Evolutionary conservation across 2,329 filamentous ascomycete genomes (phyloP), one percentile per base, ranked within the genome.

Genomic region (Aspergillus caelatus): DNA sequence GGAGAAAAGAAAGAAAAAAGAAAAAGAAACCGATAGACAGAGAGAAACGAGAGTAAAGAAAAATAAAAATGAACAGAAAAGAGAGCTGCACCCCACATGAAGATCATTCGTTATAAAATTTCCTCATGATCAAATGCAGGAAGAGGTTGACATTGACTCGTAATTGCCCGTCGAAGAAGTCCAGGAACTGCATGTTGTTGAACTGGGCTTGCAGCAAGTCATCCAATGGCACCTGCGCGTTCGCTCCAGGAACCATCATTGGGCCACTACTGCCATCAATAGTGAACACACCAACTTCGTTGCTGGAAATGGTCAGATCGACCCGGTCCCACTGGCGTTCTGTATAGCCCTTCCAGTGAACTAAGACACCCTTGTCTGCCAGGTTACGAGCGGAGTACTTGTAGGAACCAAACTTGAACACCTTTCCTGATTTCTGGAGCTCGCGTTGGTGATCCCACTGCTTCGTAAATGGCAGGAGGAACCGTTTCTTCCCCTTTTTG

Each of bases 381-480:
- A 99, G 87, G 57, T 91, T 89, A 58, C 93, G 90, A 4, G 93
- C 94, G 60, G 91, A 94, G 82, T 99, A 99, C 82, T 98, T 98
- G 88, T 91, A 99, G 43, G 92, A 96, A 67, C 96, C 95, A 75
- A 99, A 99, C 77, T 97, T 97, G 78, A 96, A 96, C 59, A 96
- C 92, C 57, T 94, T 92, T 32, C 95, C 95, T 9, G 91, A 91
- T 63, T 93, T 91, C 75, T 97, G 93, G 36, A 99, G 89, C 80
- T 99, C 95, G 68, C 93, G 90, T 81, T 98, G 93, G 80, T 99
- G 95, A 79, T 97, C 96, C 87, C 97, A 99, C 79, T 99, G 95
- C 75, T 96, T 96, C 28, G 94, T 97, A 78, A 99, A 99, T 16
- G 95, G 95, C 77, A 99, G 86, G 61, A 97, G 85, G 84, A 97